phyloP scores from a whole-genome alignment of 768 basidiomycete species.

The Calocybe cyanea region DNA sequence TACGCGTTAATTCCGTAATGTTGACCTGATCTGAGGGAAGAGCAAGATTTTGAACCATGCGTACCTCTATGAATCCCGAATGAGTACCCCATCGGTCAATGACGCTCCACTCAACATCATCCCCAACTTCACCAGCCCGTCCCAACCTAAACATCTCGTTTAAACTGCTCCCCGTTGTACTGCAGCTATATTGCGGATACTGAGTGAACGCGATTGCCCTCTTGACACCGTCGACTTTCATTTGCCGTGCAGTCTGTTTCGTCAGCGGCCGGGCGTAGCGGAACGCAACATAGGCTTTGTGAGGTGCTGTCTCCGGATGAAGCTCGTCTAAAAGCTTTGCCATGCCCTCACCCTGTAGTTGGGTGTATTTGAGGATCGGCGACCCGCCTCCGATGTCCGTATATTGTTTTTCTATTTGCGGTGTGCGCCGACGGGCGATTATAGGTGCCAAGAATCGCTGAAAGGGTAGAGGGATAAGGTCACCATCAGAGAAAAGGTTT shows the following conservation, averaged over 20 bases:
- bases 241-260: constrained; percentile 72
- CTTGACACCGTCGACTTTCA: constrained; percentile 88
- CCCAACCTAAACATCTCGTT: constrained; percentile 83
- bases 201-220: constrained; percentile 96
- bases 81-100: constrained; percentile 98
- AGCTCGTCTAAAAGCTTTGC: constrained; percentile 88
- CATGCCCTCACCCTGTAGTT: constrained; percentile 88
- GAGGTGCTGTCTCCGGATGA: constrained; percentile 89
- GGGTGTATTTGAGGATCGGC: constrained; percentile 89
- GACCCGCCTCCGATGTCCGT: constrained; percentile 93
- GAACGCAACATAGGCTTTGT: constrained; percentile 95
- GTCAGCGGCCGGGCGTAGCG: constrained; percentile 91
- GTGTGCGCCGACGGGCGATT: constrained; percentile 87
- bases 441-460: constrained; percentile 83
- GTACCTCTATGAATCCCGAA: constrained; percentile 88
- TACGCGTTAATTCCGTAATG: not conserved
- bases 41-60: constrained; percentile 13
- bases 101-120: constrained; percentile 88
- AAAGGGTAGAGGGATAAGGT: constrained; percentile 94
- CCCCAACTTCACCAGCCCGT: constrained; percentile 56
- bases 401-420: constrained; percentile 94
- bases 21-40: constrained; percentile 1
- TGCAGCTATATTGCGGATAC: constrained; percentile 98
- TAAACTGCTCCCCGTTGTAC: constrained; percentile 94
- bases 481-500: constrained; percentile 86